phyloP scores from a whole-genome alignment of 345 rosid species.

The Hypericum androsaemum region DNA sequence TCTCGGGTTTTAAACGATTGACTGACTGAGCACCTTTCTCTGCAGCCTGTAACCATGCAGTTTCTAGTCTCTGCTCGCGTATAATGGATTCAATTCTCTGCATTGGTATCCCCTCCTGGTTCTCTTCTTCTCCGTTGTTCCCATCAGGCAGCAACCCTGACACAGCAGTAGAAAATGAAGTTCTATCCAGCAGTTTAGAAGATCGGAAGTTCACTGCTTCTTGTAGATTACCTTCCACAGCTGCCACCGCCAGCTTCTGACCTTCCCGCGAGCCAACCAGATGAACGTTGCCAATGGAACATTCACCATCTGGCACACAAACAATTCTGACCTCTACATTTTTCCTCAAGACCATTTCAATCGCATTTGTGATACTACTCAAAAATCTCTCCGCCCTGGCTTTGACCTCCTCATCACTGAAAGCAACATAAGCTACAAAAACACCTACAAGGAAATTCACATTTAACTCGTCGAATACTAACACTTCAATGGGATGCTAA shows the following conservation, averaged over 20 bases:
- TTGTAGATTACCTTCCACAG: too few relatives aligned
- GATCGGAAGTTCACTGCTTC: too few relatives aligned
- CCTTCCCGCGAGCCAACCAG: slow-evolving; percentile 11
- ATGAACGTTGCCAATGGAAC: slow-evolving; percentile 20
- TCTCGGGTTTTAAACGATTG: slow-evolving; percentile 59
- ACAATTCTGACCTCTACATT: slow-evolving; percentile 81
- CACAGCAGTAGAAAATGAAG: slow-evolving; percentile 22
- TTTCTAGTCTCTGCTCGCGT: slow-evolving; percentile 85
- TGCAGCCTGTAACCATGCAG: slow-evolving; percentile 90
- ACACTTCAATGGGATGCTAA: too few relatives aligned
- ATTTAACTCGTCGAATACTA: not conserved
- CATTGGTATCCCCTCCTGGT: slow-evolving; percentile 51
- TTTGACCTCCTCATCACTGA: slow-evolving; percentile 57
- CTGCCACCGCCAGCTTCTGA: too few relatives aligned
- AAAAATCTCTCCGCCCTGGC: slow-evolving; percentile 79
- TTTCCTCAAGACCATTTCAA: slow-evolving; percentile 69
- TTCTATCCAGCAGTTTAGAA: too few relatives aligned
- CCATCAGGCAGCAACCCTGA: slow-evolving; percentile 33
- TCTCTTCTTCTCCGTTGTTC: slow-evolving; percentile 28
- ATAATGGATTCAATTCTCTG: slow-evolving; percentile 93
- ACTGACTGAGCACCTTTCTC: slow-evolving; percentile 73
- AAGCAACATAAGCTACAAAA: slow-evolving; percentile 66
- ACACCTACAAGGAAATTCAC: slow-evolving; percentile 46
- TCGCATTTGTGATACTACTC: slow-evolving; percentile 90
- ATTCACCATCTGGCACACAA: slow-evolving; percentile 47